A percentile compares a stretch with the other conserved stretches of the same genome.
Conservation (phyloP, 345 rosid genomes). For the Boechera divaricarpa region DNA sequence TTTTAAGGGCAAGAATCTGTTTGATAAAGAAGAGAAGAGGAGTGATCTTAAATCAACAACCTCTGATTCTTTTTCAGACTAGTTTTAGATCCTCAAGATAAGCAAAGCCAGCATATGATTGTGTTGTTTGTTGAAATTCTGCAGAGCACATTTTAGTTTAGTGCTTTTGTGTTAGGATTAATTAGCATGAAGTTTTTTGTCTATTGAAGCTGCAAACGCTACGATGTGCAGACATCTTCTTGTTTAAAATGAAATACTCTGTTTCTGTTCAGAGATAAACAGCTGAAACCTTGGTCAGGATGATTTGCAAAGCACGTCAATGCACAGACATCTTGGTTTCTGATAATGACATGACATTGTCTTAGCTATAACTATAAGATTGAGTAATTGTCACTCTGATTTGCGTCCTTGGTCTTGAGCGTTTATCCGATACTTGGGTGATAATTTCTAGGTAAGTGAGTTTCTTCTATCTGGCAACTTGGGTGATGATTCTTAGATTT, state of each 20-base stretch:
- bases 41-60: background rate
- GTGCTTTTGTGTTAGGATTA: background rate
- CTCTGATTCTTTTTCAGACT: background rate
- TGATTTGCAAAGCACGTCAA: background rate
- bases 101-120: background rate
- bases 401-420: background rate
- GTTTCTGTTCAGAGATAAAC: background rate
- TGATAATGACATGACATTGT: background rate
- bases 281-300: background rate
- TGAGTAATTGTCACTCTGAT: background rate
- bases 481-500: background rate
- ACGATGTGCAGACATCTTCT: conserved; percentile 2
- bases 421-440: background rate
- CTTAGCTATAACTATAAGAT: background rate
- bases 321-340: background rate
- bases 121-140: background rate
- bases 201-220: background rate
- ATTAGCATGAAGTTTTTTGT: background rate
- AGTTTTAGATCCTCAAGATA: background rate
- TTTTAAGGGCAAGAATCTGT: conserved; percentile 1
- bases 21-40: background rate
- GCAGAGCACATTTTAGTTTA: background rate
- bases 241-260: background rate
- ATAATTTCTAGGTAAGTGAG: background rate
- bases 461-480: background rate